Evolutionary conservation across 176 grass and related monocot genomes (phyloP).

Genomic region (Aegilops bicornis): DNA sequence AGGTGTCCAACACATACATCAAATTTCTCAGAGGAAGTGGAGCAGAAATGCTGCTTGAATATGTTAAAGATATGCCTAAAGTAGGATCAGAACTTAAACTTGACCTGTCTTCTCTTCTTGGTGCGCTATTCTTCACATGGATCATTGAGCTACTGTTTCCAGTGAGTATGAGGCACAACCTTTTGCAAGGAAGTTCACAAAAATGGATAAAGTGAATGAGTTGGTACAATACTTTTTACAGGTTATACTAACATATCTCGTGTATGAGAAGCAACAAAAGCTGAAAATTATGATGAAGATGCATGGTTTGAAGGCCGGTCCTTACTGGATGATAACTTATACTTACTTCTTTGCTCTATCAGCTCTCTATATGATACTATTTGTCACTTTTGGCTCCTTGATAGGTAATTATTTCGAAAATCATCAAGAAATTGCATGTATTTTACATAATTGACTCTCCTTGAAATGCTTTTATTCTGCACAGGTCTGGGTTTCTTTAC

Average conservation of each 20-base stretch:
- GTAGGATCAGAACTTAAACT: slow-evolving; percentile 39
- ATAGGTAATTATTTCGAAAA: slow-evolving; percentile 46
- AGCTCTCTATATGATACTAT: slow-evolving; percentile 52
- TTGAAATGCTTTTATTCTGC: not conserved
- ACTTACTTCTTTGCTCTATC: slow-evolving; percentile 68
- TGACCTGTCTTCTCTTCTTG: slow-evolving; percentile 67
- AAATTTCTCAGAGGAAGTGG: not conserved
- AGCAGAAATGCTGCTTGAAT: slow-evolving; percentile 39
- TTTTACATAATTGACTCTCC: not conserved
- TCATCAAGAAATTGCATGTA: not conserved
- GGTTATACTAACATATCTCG: slow-evolving; percentile 33
- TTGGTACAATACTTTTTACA: not conserved
- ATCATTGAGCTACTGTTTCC: slow-evolving; percentile 19
- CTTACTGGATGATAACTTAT: slow-evolving; percentile 78
- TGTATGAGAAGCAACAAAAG: too few relatives aligned
- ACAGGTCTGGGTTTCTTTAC: slow-evolving; percentile 70
- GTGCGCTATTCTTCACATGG: slow-evolving; percentile 87
- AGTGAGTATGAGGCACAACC: slow-evolving; percentile 48
- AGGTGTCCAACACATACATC: slow-evolving; percentile 39
- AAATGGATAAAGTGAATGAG: not conserved
- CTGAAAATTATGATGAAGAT: too few relatives aligned
- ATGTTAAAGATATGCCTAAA: slow-evolving; percentile 52
- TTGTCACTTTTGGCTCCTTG: slow-evolving; percentile 63
- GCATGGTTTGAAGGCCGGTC: slow-evolving; percentile 65
- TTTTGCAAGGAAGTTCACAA: not conserved